A percentile compares a stretch with the other conserved stretches of the same genome.
Evolutionary conservation across 2,329 filamentous ascomycete species (phyloP).

Genomic region (Chalaropsis ovoidea): DNA sequence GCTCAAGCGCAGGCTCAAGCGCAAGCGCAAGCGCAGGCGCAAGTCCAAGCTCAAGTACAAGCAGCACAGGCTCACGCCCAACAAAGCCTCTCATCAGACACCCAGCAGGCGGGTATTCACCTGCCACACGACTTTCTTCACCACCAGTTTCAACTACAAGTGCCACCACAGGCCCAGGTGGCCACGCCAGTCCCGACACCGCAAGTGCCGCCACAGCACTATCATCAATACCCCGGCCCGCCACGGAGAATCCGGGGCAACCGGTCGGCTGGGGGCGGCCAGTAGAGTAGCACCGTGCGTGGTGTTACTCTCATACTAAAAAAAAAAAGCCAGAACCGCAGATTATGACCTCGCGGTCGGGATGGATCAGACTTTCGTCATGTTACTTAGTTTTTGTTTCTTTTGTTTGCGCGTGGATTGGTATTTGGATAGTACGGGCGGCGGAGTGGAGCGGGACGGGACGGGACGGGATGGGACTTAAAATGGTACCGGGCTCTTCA

Average conservation of each 20-base stretch:
- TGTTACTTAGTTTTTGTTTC: constrained; percentile 11
- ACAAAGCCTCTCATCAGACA: constrained; percentile 10
- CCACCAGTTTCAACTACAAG: constrained; percentile 23
- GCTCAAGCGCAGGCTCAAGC: constrained; percentile 19
- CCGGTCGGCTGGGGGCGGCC: not conserved
- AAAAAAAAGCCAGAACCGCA: constrained; percentile 5
- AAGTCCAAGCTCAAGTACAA: constrained; percentile 26
- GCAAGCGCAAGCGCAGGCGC: constrained; percentile 27
- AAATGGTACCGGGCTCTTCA: constrained; percentile 9
- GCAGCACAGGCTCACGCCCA: constrained; percentile 27
- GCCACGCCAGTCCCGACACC: constrained; percentile 9
- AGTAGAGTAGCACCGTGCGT: not conserved
- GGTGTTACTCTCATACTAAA: not conserved
- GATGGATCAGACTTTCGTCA: not conserved
- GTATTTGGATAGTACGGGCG: constrained; percentile 9
- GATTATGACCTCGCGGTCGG: constrained; percentile 14
- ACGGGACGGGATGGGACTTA: constrained; percentile 9
- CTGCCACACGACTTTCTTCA: constrained; percentile 19
- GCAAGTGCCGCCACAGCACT: constrained; percentile 21
- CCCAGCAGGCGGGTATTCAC: constrained; percentile 14
- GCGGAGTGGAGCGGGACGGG: no score
- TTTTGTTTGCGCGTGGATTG: not conserved
- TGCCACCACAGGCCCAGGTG: constrained; percentile 15
- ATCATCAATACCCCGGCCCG: constrained; percentile 22
- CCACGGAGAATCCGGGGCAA: constrained; percentile 15